Evolutionary conservation across 306 rosid genomes (phyloP).

Genomic region (Casuarina glauca): DNA sequence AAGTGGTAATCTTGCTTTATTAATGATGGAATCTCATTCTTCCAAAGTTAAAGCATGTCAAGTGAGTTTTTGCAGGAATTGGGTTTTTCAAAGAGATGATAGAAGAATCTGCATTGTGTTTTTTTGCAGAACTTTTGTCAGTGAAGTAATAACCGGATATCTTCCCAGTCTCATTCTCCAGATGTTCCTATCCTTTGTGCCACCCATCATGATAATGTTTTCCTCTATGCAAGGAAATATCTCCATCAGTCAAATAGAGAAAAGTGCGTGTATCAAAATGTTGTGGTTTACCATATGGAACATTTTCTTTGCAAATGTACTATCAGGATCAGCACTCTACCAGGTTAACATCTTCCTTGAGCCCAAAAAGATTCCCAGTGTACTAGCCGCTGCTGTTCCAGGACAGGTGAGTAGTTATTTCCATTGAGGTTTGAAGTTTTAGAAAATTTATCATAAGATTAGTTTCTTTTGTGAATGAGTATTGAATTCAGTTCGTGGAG

Average conservation of each 20-base stretch:
- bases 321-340: conserved; percentile 78
- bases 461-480: not conserved
- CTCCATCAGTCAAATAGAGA: conserved; percentile 66
- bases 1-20: conserved; percentile 38
- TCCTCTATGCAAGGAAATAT: conserved; percentile 77
- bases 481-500: not conserved
- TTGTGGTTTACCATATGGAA: conserved; percentile 85
- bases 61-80: not conserved
- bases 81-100: not conserved
- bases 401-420: conserved; percentile 58
- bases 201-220: conserved; percentile 72
- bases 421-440: not conserved
- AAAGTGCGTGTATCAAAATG: conserved; percentile 70
- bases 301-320: conserved; percentile 81
- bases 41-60: conserved; percentile 8
- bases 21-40: conserved; percentile 13
- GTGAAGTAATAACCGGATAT: conserved; percentile 81
- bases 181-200: conserved; percentile 54
- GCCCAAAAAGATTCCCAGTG: conserved; percentile 65
- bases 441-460: conserved; percentile 11
- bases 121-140: conserved; percentile 67
- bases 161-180: conserved; percentile 93
- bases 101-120: conserved; percentile 11
- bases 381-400: conserved; percentile 86
- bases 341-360: conserved; percentile 62